Evolutionary conservation across 805 yeast species (phyloP).

Genomic region (Wickerhamiella kazuoi): DNA sequence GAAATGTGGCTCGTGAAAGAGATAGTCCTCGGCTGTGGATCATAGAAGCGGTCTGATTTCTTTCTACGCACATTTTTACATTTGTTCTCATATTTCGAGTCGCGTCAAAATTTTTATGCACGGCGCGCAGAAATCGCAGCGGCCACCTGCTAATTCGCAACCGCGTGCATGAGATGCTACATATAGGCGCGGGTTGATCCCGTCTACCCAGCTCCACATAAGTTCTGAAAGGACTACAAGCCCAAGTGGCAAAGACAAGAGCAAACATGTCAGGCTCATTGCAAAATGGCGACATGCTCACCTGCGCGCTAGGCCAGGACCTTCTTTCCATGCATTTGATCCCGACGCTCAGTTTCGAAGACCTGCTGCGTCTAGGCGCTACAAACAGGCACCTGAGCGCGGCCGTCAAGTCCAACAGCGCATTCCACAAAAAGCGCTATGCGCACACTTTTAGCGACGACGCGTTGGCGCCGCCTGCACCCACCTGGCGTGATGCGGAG

Average conservation of each 20-base stretch:
- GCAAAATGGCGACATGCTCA: conserved; percentile 22
- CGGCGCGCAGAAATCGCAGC: too few species aligned
- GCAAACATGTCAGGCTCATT: conserved; percentile 36
- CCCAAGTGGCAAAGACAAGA: conserved; percentile 48
- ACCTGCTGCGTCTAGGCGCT: background rate
- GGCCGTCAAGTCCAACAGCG: background rate
- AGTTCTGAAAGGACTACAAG: conserved; percentile 72
- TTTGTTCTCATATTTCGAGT: too few species aligned
- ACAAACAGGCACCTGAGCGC: background rate
- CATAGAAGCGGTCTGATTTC: too few species aligned
- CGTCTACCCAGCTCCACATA: too few species aligned
- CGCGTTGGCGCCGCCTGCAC: background rate
- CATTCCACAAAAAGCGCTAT: background rate
- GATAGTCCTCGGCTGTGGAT: too few species aligned
- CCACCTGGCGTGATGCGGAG: background rate
- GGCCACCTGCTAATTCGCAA: too few species aligned
- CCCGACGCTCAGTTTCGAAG: background rate
- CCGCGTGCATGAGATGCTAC: too few species aligned
- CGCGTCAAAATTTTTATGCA: too few species aligned
- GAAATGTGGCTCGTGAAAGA: too few species aligned
- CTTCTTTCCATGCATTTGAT: background rate
- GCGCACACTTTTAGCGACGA: background rate
- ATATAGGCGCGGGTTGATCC: too few species aligned
- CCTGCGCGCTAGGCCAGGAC: background rate
- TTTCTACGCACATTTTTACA: too few species aligned